Evolutionary conservation across 192 early-diverging fungal species (phyloP).

Genomic region (Coemansia nantahalensis): DNA sequence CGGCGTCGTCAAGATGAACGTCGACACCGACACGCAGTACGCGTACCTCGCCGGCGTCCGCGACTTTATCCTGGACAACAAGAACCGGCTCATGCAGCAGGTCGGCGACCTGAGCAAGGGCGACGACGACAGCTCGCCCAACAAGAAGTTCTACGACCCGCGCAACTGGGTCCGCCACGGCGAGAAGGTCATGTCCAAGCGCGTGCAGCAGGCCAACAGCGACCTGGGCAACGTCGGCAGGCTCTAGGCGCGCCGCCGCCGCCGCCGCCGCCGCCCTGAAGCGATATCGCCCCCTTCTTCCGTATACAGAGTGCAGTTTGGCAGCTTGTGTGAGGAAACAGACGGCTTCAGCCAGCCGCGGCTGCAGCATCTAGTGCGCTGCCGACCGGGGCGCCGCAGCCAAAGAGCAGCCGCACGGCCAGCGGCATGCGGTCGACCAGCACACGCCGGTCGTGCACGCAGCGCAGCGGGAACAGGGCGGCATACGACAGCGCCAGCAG

Average conservation of each 20-base stretch:
- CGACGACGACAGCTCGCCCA: conserved; percentile 78
- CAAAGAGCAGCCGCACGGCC: conserved; percentile 37
- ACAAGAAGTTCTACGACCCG: conserved; percentile 99
- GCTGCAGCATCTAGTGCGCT: conserved; percentile 29
- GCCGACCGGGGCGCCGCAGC: conserved; percentile 15
- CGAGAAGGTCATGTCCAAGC: conserved; percentile 84
- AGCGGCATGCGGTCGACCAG: conserved; percentile 35
- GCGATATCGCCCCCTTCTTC: conserved; percentile 4
- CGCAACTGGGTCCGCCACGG: conserved; percentile 88
- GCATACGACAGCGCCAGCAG: conserved; percentile 24
- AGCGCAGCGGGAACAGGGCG: conserved; percentile 31
- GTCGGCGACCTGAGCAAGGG: conserved; percentile 93
- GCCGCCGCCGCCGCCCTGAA: too few relatives aligned
- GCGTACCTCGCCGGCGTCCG: conserved; percentile 89
- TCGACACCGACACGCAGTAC: conserved; percentile 98
- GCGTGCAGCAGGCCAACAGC: conserved; percentile 75
- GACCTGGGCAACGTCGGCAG: conserved; percentile 73
- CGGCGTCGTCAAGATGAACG: conserved; percentile 99
- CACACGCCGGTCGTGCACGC: conserved; percentile 18
- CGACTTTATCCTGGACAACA: conserved; percentile 84
- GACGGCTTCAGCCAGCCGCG: neutral
- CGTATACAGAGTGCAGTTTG: too few relatives aligned
- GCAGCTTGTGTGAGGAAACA: too few relatives aligned
- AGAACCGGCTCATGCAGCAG: conserved; percentile 85
- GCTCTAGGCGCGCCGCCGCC: conserved; percentile 44